Base-by-base conservation (phyloP, 1,139 yeast species). In the Hemisphaericaspora xylanilytica region DNA sequence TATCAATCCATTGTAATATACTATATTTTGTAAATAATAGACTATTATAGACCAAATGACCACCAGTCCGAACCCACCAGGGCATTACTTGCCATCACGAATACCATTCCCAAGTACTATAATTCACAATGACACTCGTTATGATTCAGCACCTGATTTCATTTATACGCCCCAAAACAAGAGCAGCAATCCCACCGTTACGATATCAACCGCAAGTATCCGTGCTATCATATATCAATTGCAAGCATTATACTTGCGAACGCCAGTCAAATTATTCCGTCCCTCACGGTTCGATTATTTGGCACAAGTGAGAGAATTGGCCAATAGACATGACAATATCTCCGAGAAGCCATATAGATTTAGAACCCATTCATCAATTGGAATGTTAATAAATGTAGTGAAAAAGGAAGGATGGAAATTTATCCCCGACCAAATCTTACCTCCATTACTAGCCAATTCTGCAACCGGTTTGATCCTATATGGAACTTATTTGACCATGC, bases 201-300 rank as follows among this genome's bases (percentile, higher is more conserved):
- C 77, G 3, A 51, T 69, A 13, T 74, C 87, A 9, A 81, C 95
- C 0, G 96, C 96, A 0, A 88, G 95, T 41, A 78, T 87, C 7
- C 69, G 97, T 35, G 96, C 96, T 0, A 51, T 88, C 28, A 70
- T 85, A n/a, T 80, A 85, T 44, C 96, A 90, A 61, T 49, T 89
- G 33, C 84, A 88, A 36, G 69, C 92, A 0, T 66, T 90, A 31
- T 90, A 89, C 55, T 61, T 89, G 33, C 71, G 97, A 40, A 85
- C 95, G 0, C 86, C 90, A 0, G 85, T 88, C 36, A 90, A 90
- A 61, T 70, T 90, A 20, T 90, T 90, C 57, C 70, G 96, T 27
- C 97, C 97, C 2, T 83, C 96, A 5, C 67, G 97, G 37, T 85
- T 90, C 45, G 97, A 90, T 59, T 88, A 86, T 53, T 65, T 87